phyloP scores from a whole-genome alignment of 805 yeast genomes.

The Kodamaea hsintzibuensis region DNA sequence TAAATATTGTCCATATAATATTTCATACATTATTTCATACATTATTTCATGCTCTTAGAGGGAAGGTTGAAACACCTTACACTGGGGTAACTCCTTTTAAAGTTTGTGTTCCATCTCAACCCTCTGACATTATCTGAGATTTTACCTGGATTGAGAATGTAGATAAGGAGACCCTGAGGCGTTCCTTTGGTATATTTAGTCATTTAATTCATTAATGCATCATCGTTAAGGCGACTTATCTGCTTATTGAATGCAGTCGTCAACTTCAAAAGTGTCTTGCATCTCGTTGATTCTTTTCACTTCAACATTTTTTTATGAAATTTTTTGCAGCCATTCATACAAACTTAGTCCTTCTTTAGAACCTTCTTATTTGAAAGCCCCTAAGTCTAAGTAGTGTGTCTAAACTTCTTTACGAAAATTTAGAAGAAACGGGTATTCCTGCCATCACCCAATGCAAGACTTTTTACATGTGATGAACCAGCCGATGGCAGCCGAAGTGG shows the following conservation, averaged over 20 bases:
- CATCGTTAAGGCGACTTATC: not conserved
- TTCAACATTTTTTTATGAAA: too few relatives aligned
- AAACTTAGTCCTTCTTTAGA: too few relatives aligned
- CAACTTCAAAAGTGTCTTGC: too few relatives aligned
- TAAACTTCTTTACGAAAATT: too few relatives aligned
- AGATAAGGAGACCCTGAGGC: not conserved
- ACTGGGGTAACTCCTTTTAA: not conserved
- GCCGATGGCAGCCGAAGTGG: not conserved
- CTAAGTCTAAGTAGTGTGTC: too few relatives aligned
- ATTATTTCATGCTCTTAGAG: not conserved
- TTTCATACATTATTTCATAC: too few relatives aligned
- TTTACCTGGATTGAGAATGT: not conserved
- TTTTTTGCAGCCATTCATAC: too few relatives aligned
- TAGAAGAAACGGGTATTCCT: too few relatives aligned
- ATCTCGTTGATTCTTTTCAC: too few relatives aligned
- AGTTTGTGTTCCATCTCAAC: not conserved
- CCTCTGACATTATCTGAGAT: not conserved
- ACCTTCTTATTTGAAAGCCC: too few relatives aligned
- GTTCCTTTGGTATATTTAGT: not conserved
- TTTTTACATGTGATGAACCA: not conserved
- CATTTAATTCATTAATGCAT: not conserved
- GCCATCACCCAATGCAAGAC: too few relatives aligned
- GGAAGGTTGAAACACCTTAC: not conserved
- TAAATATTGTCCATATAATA: too few relatives aligned
- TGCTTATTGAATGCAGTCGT: not conserved